Evolutionary conservation across 345 rosid species (phyloP), one percentile per base, ranked within the genome.

Genomic region (Brassica juncea): DNA sequence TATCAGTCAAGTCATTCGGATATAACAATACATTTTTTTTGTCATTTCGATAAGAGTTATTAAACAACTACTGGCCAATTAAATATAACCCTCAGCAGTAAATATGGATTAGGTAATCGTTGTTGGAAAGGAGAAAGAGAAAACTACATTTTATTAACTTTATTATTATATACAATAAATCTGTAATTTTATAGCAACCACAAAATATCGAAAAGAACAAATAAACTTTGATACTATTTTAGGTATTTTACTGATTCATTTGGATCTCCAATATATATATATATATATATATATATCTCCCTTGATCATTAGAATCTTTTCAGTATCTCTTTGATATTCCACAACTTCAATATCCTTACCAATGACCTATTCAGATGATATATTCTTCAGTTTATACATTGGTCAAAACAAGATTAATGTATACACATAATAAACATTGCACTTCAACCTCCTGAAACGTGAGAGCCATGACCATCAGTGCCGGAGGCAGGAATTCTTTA

Each of bases 331-430:
- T 58, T 68, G 47, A 67, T 14, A 12, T 68, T 58, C 23, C 15
- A 32, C 30, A 30, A 31, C 49, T 76, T 68, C 37, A 60, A 31
- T 19, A 19, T 35, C 54, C 28, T 16, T 16, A 54, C 14, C 62
- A 42, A 19, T 66, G 42, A n/a, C 37, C 37, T 47, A 47, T 12
- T 47, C 60, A 68, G 5, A 32, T 19, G 8, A 49, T 21, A 2
- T 4, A 71, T 68, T 67, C 15, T 58, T 76, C 25, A 59, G 68
- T 37, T n/a, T n/a, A 65, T 8, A 68, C 10, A 68, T 27, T 44
- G 16, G 32, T 19, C 52, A 32, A 71, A 71, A 11, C 1, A 71
- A 28, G 12, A 55, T 23, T 57, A 71, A 34, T 71, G 21, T 57
- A 68, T 67, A 74, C 14, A 68, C 31, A 25, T 27, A n/a, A 52